Base-by-base conservation (phyloP, 306 rosid species). In the Prunus campanulata region DNA sequence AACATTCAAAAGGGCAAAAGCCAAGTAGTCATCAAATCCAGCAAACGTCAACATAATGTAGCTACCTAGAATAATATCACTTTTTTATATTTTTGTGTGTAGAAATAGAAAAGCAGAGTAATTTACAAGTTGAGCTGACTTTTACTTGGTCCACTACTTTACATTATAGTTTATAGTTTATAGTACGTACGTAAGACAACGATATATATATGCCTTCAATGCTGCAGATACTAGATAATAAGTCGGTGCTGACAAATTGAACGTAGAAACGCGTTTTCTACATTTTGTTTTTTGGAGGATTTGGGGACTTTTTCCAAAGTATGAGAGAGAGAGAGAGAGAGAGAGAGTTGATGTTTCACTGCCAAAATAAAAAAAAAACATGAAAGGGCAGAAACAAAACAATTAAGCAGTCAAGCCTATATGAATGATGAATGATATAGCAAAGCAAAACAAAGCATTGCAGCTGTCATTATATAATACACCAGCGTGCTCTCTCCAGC, bases 241-340 rank as follows among this genome's bases (percentile, higher is more conserved):
- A 2, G 82, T 78, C 82, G 77, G 82, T 78, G 82, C 72, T 62
- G 77, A 50, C 72, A 16, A 62, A 27, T 60, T 35, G 19, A 2
- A 32, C 27, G 8, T 66, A 42, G 39, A 35, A 63, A 7, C 82
- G 76, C 77, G 76, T 63, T 78, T 15, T 68, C 25, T 12, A 10
- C 69, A 24, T 8, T 49, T 9, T 20, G n/a, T 3, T 55, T 30
- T 35, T 0, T n/a, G 39, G 6, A 16, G 65, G 20, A 3, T 51
- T 60, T 11, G 18, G 16, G 27, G 47, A 66, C 16, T 19, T 16
- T 11, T 49, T 49, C 54, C 9, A 39, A 12, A 61, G 5, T 13
- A 5, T 0, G 65, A 15, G 10, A 6, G 42, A 35, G 52, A 49
- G 1, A 25, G 25, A 25, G 25, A 25, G 25, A 25, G 2, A 27